Evolutionary conservation across 441 rosid genomes (phyloP).

Genomic region (Erodium trifolium): DNA sequence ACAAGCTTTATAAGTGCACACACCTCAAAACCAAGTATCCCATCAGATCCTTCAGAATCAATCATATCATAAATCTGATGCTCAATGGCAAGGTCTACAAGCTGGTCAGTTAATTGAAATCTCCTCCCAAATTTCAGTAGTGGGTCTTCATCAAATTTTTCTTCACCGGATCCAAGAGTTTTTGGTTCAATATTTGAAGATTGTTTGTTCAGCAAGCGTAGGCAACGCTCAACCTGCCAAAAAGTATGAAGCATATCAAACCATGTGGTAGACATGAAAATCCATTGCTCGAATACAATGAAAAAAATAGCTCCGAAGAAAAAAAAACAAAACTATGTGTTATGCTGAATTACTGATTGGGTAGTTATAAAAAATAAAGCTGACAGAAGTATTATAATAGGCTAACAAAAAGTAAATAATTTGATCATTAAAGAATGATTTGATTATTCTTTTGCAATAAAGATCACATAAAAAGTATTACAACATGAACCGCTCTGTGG

Average conservation of each 20-base stretch:
- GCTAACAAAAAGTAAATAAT: not conserved
- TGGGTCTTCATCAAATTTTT: conserved; percentile 34
- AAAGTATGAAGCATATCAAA: conserved; percentile 19
- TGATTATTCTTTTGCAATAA: not conserved
- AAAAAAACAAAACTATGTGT: not conserved
- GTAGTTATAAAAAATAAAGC: not conserved
- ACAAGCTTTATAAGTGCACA: conserved; percentile 16
- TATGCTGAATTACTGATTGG: not conserved
- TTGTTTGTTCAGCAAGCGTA: conserved; percentile 52
- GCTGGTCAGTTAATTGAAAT: conserved; percentile 51
- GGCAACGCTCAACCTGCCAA: conserved; percentile 65
- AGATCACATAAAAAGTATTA: not conserved
- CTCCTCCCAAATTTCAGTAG: conserved; percentile 60
- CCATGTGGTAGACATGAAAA: conserved; percentile 9
- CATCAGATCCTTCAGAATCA: conserved; percentile 70
- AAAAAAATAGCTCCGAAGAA: not conserved
- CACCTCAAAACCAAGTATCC: conserved; percentile 71
- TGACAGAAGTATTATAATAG: not conserved
- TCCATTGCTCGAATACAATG: conserved; percentile 7
- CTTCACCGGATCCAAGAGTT: conserved; percentile 25
- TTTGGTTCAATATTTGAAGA: conserved; percentile 37
- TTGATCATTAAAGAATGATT: not conserved
- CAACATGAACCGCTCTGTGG: not conserved
- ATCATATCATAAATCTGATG: conserved; percentile 85
- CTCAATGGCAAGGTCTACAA: conserved; percentile 76